phyloP scores from a whole-genome alignment of 208 protist species.

The Zelonia costaricensis region DNA sequence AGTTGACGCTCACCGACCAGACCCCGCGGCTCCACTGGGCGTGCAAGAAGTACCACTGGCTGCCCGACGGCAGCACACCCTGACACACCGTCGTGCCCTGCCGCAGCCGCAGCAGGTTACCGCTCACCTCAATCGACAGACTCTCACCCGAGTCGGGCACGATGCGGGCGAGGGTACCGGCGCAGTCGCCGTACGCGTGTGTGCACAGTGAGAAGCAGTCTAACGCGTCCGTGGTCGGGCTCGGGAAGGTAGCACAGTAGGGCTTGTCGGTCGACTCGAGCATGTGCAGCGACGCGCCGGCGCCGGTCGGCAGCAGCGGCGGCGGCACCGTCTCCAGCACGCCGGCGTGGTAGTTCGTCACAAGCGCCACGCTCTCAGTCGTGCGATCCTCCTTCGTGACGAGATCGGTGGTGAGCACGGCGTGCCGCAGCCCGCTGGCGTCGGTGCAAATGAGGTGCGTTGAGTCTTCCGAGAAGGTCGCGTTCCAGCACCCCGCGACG shows the following conservation, averaged over 20 bases:
- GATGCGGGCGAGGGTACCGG: slow-evolving; percentile 53
- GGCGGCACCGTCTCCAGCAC: slow-evolving; percentile 42
- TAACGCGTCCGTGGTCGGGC: slow-evolving; percentile 28
- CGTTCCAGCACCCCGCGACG: slow-evolving; percentile 43
- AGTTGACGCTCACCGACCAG: slow-evolving; percentile 72
- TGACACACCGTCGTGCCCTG: slow-evolving; percentile 53
- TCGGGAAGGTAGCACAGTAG: slow-evolving; percentile 20
- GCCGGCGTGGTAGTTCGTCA: slow-evolving; percentile 39
- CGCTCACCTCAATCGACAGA: slow-evolving; percentile 33
- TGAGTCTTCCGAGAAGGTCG: slow-evolving; percentile 68
- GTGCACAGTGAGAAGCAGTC: slow-evolving; percentile 62
- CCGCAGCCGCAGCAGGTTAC: slow-evolving; percentile 40
- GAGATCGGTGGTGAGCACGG: slow-evolving; percentile 44
- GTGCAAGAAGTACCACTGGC: slow-evolving; percentile 65
- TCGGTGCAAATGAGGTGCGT: slow-evolving; percentile 60
- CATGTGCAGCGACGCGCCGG: slow-evolving; percentile 31
- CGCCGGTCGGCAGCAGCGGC: slow-evolving; percentile 60
- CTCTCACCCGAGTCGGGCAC: slow-evolving; percentile 33
- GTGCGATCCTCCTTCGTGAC: slow-evolving; percentile 36
- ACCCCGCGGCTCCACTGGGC: slow-evolving; percentile 65
- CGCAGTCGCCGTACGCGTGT: slow-evolving; percentile 66
- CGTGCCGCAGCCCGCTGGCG: slow-evolving; percentile 48
- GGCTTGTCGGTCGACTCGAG: slow-evolving; percentile 14
- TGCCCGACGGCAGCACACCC: slow-evolving; percentile 42
- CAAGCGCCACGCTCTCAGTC: slow-evolving; percentile 46